Conservation (phyloP, 805 yeast species). For the Wickerhamiella brachini region DNA sequence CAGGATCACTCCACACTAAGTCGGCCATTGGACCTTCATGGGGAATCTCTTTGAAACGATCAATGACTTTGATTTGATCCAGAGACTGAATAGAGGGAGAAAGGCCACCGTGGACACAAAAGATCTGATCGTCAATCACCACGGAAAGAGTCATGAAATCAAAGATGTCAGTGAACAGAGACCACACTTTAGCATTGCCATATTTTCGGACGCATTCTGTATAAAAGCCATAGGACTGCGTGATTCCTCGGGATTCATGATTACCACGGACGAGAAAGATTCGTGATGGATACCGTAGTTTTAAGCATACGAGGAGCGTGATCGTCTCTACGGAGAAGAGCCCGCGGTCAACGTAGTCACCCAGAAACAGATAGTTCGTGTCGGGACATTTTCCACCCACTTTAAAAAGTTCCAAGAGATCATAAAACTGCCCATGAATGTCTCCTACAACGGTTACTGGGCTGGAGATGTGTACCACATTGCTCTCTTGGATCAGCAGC, state of each 20-base stretch:
- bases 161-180: conserved; percentile 78
- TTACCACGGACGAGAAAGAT: conserved; percentile 81
- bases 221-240: conserved; percentile 94
- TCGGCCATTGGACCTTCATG: conserved; percentile 99
- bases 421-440: conserved; percentile 95
- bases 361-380: conserved; percentile 83
- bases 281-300: conserved; percentile 76
- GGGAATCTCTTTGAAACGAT: conserved; percentile 87
- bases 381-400: conserved; percentile 91
- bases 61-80: conserved; percentile 82
- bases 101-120: conserved; percentile 94
- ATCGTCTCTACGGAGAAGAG: conserved; percentile 90
- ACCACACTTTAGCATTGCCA: conserved; percentile 72
- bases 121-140: conserved; percentile 76
- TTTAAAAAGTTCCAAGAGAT: conserved; percentile 76
- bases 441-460: conserved; percentile 97
- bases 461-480: conserved; percentile 67
- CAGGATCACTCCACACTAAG: conserved; percentile 97
- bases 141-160: conserved; percentile 83
- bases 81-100: conserved; percentile 91
- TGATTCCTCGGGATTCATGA: conserved; percentile 92
- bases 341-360: conserved; percentile 95
- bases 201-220: conserved; percentile 88
- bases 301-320: conserved; percentile 62
- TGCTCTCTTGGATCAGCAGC: conserved; percentile 63